phyloP scores from a whole-genome alignment of 163 green algal genomes.

The Volvox carteri region DNA sequence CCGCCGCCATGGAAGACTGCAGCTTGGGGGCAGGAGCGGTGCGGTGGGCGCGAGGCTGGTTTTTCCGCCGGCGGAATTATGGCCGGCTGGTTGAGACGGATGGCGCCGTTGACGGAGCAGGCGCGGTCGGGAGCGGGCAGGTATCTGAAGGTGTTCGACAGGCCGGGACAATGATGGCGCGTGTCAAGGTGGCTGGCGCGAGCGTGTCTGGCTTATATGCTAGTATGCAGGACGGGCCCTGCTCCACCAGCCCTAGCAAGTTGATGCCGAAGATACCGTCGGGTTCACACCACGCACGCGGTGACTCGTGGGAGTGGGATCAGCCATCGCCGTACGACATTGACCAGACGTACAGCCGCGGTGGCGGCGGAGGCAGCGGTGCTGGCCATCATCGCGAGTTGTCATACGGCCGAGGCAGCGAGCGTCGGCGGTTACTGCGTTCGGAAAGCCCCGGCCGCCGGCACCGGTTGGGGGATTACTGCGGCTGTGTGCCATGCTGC shows the following conservation, averaged over 20 bases:
- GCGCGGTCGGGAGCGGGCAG: background rate
- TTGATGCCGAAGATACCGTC: background rate
- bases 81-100: constrained; percentile 34
- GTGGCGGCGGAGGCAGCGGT: background rate
- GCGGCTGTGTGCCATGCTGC: constrained; percentile 36
- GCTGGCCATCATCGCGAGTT: constrained; percentile 32
- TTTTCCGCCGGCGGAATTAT: constrained; percentile 51
- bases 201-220: background rate
- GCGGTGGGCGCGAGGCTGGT: constrained; percentile 34
- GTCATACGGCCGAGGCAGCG: constrained; percentile 12
- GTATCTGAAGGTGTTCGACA: background rate
- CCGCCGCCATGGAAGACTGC: constrained; percentile 30
- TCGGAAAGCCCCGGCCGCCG: constrained; percentile 28
- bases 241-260: constrained; percentile 10
- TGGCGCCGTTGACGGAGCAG: background rate
- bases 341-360: constrained; percentile 38
- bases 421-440: constrained; percentile 32
- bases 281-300: background rate
- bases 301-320: constrained; percentile 43
- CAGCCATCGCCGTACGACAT: constrained; percentile 27
- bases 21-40: constrained; percentile 20
- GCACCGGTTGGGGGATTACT: background rate
- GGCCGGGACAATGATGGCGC: background rate
- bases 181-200: background rate
- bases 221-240: background rate